A percentile compares a stretch with the other conserved stretches of the same genome.
Evolutionary conservation across 106 monocot species (phyloP).

Genomic region (Allium fistulosum): DNA sequence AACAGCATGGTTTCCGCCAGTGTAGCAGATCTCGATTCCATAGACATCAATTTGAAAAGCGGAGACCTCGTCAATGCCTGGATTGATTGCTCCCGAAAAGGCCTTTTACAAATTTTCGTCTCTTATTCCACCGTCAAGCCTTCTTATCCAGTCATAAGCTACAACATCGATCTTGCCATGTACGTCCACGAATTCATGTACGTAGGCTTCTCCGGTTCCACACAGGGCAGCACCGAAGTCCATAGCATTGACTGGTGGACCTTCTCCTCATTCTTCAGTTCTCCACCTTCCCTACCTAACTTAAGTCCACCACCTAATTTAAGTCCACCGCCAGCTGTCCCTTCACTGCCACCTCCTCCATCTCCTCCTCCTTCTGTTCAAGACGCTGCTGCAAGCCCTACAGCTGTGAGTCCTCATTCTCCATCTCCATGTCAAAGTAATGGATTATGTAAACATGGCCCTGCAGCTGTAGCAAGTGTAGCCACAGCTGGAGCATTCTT

Average conservation of each 20-base stretch:
- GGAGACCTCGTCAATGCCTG: conserved; percentile 71
- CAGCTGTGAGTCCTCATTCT: neutral
- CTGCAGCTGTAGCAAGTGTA: conserved; percentile 69
- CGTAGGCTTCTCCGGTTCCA: conserved; percentile 92
- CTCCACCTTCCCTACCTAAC: conserved; percentile 1
- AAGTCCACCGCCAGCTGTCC: conserved; percentile 5
- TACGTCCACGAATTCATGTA: conserved; percentile 46
- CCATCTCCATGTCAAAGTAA: conserved; percentile 37
- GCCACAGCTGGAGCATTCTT: conserved; percentile 78
- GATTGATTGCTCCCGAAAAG: conserved; percentile 54
- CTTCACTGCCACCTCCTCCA: neutral
- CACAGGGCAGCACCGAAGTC: conserved; percentile 93
- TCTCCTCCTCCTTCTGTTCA: conserved; percentile 12
- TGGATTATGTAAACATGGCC: conserved; percentile 48
- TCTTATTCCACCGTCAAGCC: conserved; percentile 69
- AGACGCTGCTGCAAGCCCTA: conserved; percentile 23
- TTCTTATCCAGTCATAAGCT: conserved; percentile 35
- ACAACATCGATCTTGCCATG: conserved; percentile 46
- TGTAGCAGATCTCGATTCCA: conserved; percentile 59
- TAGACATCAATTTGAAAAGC: conserved; percentile 57
- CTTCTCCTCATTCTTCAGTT: conserved; percentile 33
- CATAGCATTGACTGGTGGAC: conserved; percentile 94
- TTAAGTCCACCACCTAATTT: conserved; percentile 3
- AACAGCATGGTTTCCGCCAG: conserved; percentile 54
- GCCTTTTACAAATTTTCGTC: conserved; percentile 49